Evolutionary conservation across 2,329 filamentous ascomycete species (phyloP), one percentile per base, ranked within the genome.

Genomic region (Alternaria sp.): DNA sequence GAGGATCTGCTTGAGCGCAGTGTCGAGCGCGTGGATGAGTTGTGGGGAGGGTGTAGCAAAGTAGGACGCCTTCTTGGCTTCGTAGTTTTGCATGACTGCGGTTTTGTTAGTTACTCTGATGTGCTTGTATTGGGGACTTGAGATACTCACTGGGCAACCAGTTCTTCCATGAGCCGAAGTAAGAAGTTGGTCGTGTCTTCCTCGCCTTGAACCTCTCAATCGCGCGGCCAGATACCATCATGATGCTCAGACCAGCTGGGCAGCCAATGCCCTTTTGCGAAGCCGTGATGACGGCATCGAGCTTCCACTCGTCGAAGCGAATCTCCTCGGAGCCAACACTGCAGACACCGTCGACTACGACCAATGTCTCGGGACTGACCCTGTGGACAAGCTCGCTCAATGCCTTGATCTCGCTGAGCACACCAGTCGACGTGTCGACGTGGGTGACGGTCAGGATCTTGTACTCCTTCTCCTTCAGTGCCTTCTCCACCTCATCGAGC

Each of bases 231-330:
- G 94, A 97, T 75, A 92, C 93, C 90, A 97, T 96, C 70, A 96
- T 88, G 77, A 99, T 97, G 73, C 91, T 96, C 67, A 99, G 86
- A 70, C 96, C 96, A 30, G 96, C 96, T 4, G 96, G 96, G 80
- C 92, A 95, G 61, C 96, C 96, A 74, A 99, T 97, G 69, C 93
- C 96, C 86, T 99, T 99, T 79, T 99, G 96, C 66, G 92, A 93
- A 64, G 96, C 96, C 2, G 96, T 99, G 62, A 99, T 85, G 46
- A 97, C 95, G 71, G 90, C 93, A 80, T 99, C 96, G 52, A 99
- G 84, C 68, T 91, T 90, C 96, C 95, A 98, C 58, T 92, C 91
- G 79, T 99, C 96, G 80, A 99, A 99, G 47, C 90, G 90, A 73
- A 99, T 95, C 83, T 98, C 94, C 83, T 99, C 96, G 73, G 90